These are phyloP conservation scores for Fusarium miscanthi DNA, from an alignment of 2,329 filamentous ascomycete species.

Conservation along the genomic window DNA sequence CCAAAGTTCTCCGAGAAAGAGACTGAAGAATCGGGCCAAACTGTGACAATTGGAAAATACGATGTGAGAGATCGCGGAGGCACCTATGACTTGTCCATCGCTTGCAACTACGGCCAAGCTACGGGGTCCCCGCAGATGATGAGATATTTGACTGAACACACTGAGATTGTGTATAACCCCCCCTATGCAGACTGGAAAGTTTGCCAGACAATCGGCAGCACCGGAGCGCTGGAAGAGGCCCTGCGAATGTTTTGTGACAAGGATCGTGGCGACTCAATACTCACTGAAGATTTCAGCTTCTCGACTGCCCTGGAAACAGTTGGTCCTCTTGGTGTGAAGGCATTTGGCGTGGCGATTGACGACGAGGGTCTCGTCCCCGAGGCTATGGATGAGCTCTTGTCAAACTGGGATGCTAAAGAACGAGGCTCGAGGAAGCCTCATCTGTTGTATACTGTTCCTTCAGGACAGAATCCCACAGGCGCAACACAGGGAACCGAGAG, in stretches of 20 bases:
- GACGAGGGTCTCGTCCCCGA: slow-evolving; percentile 64
- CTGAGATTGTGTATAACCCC: slow-evolving; percentile 87
- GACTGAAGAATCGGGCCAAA: slow-evolving; percentile 68
- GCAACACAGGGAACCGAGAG: slow-evolving; percentile 79
- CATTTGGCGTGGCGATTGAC: slow-evolving; percentile 64
- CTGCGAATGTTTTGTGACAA: slow-evolving; percentile 81
- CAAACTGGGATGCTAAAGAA: slow-evolving; percentile 59
- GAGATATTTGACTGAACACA: slow-evolving; percentile 93
- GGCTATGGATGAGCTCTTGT: slow-evolving; percentile 63
- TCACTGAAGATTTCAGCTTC: slow-evolving; percentile 95
- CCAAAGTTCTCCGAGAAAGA: slow-evolving; percentile 78
- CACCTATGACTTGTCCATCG: slow-evolving; percentile 80
- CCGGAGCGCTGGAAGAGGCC: slow-evolving; percentile 84
- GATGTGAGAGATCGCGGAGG: slow-evolving; percentile 72
- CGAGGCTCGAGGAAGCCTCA: slow-evolving; percentile 63
- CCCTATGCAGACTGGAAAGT: slow-evolving; percentile 93
- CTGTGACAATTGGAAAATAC: slow-evolving; percentile 81
- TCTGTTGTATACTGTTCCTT: slow-evolving; percentile 71
- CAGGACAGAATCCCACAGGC: slow-evolving; percentile 91
- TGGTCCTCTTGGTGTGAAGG: slow-evolving; percentile 62
- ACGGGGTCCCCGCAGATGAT: slow-evolving; percentile 87
- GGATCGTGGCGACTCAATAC: slow-evolving; percentile 77
- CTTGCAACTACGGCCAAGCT: slow-evolving; percentile 93
- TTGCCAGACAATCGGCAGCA: slow-evolving; percentile 85
- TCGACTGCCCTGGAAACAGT: slow-evolving; percentile 74